Conservation (phyloP, 2,329 filamentous ascomycete species). For the Aspergillus pseudoviridinutans region DNA sequence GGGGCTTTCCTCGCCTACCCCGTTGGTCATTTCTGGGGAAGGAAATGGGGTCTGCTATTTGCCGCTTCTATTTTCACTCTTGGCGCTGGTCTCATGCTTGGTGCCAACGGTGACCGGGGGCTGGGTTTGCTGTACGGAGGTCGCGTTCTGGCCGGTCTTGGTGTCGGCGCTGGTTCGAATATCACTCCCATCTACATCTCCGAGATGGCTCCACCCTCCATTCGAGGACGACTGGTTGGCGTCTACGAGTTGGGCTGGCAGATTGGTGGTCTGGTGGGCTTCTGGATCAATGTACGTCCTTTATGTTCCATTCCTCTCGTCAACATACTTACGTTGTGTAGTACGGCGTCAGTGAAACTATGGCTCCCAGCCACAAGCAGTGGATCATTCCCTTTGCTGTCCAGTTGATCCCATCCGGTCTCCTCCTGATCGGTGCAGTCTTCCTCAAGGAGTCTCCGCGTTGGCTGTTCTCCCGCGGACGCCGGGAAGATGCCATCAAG, state of each 20-base stretch:
- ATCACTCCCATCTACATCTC: conserved; percentile 59
- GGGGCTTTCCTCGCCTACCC: conserved; percentile 67
- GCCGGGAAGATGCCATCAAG: conserved; percentile 61
- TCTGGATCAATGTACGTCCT: conserved; percentile 46
- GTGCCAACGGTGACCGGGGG: conserved; percentile 57
- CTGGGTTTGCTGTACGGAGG: conserved; percentile 59
- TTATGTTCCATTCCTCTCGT: conserved; percentile 10
- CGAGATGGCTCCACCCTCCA: conserved; percentile 55
- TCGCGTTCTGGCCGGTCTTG: conserved; percentile 56
- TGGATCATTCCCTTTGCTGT: conserved; percentile 43
- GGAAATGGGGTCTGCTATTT: conserved; percentile 60
- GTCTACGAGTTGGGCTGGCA: conserved; percentile 57
- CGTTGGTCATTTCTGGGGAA: conserved; percentile 63
- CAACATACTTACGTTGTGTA: conserved; percentile 13
- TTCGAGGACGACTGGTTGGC: conserved; percentile 57
- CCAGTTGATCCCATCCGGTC: conserved; percentile 38
- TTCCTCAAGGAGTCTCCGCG: conserved; percentile 64
- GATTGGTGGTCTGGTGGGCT: conserved; percentile 48
- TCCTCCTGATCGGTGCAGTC: conserved; percentile 52
- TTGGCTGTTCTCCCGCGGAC: conserved; percentile 65
- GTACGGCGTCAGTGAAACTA: conserved; percentile 51
- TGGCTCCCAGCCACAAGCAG: conserved; percentile 32
- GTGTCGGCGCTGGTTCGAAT: conserved; percentile 54
- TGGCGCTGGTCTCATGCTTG: conserved; percentile 70
- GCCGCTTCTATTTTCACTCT: conserved; percentile 63